phyloP scores from a whole-genome alignment of 2,329 filamentous ascomycete species.

The Sphaerostilbella broomeana region DNA sequence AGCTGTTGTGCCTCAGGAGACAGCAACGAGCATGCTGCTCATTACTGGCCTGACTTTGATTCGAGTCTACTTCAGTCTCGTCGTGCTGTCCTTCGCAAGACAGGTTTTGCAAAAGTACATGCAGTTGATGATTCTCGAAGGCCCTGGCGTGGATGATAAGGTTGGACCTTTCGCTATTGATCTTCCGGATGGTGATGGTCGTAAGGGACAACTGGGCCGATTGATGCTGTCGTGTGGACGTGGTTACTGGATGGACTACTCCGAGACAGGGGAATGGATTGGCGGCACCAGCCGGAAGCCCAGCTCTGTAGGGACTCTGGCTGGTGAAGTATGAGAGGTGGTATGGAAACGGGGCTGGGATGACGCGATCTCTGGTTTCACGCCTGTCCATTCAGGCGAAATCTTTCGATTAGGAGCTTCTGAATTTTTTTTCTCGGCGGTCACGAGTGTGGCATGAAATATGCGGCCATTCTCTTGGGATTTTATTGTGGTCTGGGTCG shows the following conservation, averaged over 20 bases:
- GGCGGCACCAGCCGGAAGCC: slow-evolving; percentile 53
- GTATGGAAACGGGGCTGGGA: slow-evolving; percentile 9
- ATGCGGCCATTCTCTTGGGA: background rate
- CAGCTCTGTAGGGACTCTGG: slow-evolving; percentile 30
- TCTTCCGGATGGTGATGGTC: slow-evolving; percentile 69
- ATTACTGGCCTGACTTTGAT: slow-evolving; percentile 68
- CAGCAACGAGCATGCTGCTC: slow-evolving; percentile 67
- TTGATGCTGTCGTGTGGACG: slow-evolving; percentile 67
- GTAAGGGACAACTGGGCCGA: slow-evolving; percentile 72
- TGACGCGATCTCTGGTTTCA: slow-evolving; percentile 19
- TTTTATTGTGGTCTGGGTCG: too few relatives aligned
- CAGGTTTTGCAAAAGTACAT: slow-evolving; percentile 64
- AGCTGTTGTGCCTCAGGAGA: slow-evolving; percentile 46
- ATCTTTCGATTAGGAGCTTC: slow-evolving; percentile 15
- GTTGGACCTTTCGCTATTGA: slow-evolving; percentile 63
- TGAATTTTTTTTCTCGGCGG: slow-evolving; percentile 6
- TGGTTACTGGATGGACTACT: slow-evolving; percentile 73
- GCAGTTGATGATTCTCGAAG: slow-evolving; percentile 42
- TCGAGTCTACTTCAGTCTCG: slow-evolving; percentile 74
- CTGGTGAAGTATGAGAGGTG: slow-evolving; percentile 25
- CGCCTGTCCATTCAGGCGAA: too few relatives aligned
- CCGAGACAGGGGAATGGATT: slow-evolving; percentile 63
- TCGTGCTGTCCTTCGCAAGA: slow-evolving; percentile 78
- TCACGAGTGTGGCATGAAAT: slow-evolving; percentile 9
- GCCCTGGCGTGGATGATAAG: slow-evolving; percentile 38